phyloP scores from a whole-genome alignment of 345 rosid species.

The Melaleuca quinquenervia region DNA sequence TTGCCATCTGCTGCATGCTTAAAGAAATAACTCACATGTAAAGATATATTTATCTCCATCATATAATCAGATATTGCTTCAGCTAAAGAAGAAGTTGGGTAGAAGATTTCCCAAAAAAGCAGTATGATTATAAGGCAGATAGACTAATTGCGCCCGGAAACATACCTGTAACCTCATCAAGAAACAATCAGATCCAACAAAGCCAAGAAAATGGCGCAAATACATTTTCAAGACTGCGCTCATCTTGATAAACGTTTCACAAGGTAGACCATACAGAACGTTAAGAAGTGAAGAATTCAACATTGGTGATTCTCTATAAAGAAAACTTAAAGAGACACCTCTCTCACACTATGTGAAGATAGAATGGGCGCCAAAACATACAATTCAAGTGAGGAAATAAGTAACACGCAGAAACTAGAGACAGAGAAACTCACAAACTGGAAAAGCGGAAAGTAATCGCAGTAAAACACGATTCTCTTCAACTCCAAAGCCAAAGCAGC shows the following conservation, averaged over 20 bases:
- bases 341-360: neutral
- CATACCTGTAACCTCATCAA: neutral
- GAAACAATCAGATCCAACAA: neutral
- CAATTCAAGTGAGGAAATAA: conserved; percentile 13
- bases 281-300: neutral
- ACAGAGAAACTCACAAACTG: conserved; percentile 35
- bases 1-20: neutral
- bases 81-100: neutral
- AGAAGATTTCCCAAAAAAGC: neutral
- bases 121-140: neutral
- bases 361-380: neutral
- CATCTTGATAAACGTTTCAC: neutral
- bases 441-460: conserved; percentile 37
- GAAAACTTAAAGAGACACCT: neutral
- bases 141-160: neutral
- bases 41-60: neutral
- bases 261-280: neutral
- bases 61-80: neutral
- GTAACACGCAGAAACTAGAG: neutral
- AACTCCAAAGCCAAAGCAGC: conserved; percentile 47
- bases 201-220: neutral
- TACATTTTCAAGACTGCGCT: neutral
- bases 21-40: neutral
- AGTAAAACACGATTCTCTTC: conserved; percentile 25
- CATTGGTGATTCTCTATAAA: neutral